phyloP scores from a whole-genome alignment of 1,284 basidiomycete species.

The Cronartium ribicola region DNA sequence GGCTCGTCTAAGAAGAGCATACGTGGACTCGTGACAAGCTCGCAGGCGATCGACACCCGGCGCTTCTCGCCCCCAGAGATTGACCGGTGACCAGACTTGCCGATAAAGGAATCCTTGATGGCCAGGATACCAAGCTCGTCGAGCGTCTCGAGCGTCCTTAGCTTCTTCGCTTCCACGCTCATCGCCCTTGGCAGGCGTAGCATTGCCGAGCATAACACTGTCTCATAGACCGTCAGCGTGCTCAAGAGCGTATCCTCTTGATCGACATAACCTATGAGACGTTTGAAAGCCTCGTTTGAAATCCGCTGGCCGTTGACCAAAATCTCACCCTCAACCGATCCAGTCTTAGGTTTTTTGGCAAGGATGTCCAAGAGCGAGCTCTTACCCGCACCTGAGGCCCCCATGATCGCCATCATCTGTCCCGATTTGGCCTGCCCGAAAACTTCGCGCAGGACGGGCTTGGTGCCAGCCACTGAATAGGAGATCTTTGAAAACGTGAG shows the following conservation, averaged over 20 bases:
- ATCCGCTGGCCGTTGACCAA: constrained; percentile 82
- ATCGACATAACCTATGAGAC: constrained; percentile 88
- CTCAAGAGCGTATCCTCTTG: constrained; percentile 96
- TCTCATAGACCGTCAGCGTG: constrained; percentile 95
- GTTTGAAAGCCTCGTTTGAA: constrained; percentile 69
- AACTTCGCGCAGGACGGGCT: constrained; percentile 71
- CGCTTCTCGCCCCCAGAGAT: constrained; percentile 96
- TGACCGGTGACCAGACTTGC: constrained; percentile 72
- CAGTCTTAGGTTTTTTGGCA: constrained; percentile 80
- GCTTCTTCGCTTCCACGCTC: constrained; percentile 88
- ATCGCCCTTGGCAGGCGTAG: constrained; percentile 86
- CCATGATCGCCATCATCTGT: constrained; percentile 89
- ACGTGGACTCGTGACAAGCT: constrained; percentile 90
- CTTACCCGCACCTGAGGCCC: constrained; percentile 92
- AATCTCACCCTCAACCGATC: constrained; percentile 67
- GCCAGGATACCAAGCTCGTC: constrained; percentile 87
- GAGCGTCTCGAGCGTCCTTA: constrained; percentile 89
- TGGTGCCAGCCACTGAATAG: constrained; percentile 65
- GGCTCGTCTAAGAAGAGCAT: constrained; percentile 96
- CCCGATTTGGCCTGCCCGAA: constrained; percentile 78
- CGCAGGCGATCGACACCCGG: constrained; percentile 93
- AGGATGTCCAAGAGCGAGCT: constrained; percentile 94
- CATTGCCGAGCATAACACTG: constrained; percentile 85
- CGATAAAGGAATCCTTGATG: constrained; percentile 85
- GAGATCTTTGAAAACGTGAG: constrained; percentile 81